Base-by-base conservation (phyloP, 2,329 filamentous ascomycete species). In the Aspergillus luchuensis region DNA sequence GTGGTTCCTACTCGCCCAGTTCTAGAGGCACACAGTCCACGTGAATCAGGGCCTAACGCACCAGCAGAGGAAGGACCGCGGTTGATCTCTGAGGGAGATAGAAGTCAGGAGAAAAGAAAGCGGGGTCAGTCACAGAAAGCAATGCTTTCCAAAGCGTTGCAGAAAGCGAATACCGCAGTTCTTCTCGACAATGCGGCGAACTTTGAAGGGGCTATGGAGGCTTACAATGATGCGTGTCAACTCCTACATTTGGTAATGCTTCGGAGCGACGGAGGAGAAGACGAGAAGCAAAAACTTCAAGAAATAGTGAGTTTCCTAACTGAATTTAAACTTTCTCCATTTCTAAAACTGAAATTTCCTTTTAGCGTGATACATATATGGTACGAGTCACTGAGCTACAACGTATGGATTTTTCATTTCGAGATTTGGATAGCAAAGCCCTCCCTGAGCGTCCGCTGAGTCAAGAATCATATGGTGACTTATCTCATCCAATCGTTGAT, bases 171-270 rank as follows among this genome's bases (percentile, higher is more conserved):
- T 72, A 94, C 91, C 11, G 95, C 95, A 21, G 95, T 99, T 25
- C 85, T 97, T 67, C 85, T 99, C 43, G 95, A 99, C 78, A 98
- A 97, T 84, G 92, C 92, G 13, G 91, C 95, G 71, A 97, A 98
- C 72, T 94, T 95, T 64, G 91, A 94, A 74, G 92, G 91, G 43
- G 95, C 95, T 17, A 89, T 96, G 72, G 87, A 92, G 70, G 92
- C 94, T 13, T 99, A 99, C 74, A 83, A 86, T 10, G 95, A 99
- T 77, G 95, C 96, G 4, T 99, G 95, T 73, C 86, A 89, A 58
- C 82, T 99, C 61, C 80, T 99, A 57, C 89, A 94, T 67, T 89
- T 96, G 70, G 95, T 99, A 4, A 90, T 99, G 79, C 81, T 89
- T 59, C 87, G 91, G 69, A 97, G 92, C 60, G 88, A 88, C 10